Evolutionary conservation across 805 yeast genomes (phyloP).

Genomic region (Pichia heedii): DNA sequence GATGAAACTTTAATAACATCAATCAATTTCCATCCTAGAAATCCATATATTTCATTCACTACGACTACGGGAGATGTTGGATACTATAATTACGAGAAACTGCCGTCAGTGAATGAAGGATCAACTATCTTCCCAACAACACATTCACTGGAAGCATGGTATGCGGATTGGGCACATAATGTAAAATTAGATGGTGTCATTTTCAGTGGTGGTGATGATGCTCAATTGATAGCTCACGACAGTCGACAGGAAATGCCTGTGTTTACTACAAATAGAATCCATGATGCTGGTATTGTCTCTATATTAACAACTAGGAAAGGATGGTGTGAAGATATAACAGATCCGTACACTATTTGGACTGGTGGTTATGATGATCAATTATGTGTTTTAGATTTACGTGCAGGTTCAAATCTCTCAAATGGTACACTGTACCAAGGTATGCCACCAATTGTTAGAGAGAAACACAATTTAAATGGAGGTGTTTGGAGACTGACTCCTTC

Average conservation of each 20-base stretch:
- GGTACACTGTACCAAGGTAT: slow-evolving; percentile 26
- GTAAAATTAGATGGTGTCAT: slow-evolving; percentile 48
- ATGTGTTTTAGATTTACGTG: slow-evolving; percentile 59
- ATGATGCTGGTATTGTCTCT: slow-evolving; percentile 87
- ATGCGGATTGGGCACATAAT: slow-evolving; percentile 57
- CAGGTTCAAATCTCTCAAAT: slow-evolving; percentile 23
- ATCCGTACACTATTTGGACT: slow-evolving; percentile 55
- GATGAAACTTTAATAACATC: slow-evolving; percentile 51
- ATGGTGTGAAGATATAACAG: slow-evolving; percentile 29
- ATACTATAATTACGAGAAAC: slow-evolving; percentile 1
- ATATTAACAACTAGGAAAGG: slow-evolving; percentile 44
- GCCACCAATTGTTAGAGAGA: slow-evolving; percentile 40
- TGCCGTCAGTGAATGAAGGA: slow-evolving; percentile 12
- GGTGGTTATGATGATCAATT: slow-evolving; percentile 89
- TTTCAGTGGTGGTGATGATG: slow-evolving; percentile 90
- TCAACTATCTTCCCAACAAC: slow-evolving; percentile 22
- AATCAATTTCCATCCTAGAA: slow-evolving; percentile 43
- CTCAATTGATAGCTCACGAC: slow-evolving; percentile 67
- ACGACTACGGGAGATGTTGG: slow-evolving; percentile 60
- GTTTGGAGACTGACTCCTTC: slow-evolving; percentile 83
- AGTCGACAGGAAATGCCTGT: slow-evolving; percentile 31
- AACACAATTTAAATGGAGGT: slow-evolving; percentile 73
- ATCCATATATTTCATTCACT: slow-evolving; percentile 41
- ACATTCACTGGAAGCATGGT: slow-evolving; percentile 86
- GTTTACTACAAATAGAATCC: slow-evolving; percentile 44